phyloP scores from a whole-genome alignment of 2,329 filamentous ascomycete species.

The Diaporthe sp. region DNA sequence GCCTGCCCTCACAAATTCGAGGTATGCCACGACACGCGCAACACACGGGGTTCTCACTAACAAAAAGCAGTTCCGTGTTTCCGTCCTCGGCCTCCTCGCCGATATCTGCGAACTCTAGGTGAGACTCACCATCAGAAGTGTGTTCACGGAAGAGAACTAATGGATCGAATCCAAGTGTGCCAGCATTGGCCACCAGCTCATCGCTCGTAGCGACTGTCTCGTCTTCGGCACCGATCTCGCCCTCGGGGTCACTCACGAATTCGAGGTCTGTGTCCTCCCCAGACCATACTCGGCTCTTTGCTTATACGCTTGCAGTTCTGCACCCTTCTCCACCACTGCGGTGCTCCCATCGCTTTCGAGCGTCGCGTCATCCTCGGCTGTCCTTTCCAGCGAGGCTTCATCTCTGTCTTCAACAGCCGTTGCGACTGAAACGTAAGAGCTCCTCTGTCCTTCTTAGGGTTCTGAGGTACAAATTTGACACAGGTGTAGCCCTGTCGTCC shows the following conservation, averaged over 20 bases:
- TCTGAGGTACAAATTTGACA: slow-evolving; percentile 41
- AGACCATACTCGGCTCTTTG: neutral
- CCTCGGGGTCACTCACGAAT: slow-evolving; percentile 5
- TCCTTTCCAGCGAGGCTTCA: neutral
- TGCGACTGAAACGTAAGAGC: slow-evolving; percentile 33
- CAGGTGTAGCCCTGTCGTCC: slow-evolving; percentile 36
- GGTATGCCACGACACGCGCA: neutral
- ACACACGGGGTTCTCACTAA: neutral
- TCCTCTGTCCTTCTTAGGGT: neutral
- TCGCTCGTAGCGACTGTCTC: neutral
- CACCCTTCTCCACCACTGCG: neutral
- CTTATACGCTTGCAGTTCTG: slow-evolving; percentile 24
- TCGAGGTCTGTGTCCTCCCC: slow-evolving; percentile 31
- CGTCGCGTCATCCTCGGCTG: neutral
- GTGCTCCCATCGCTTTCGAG: neutral
- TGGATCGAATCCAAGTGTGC: neutral
- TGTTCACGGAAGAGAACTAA: neutral
- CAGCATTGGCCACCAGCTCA: slow-evolving; percentile 1
- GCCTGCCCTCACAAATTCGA: slow-evolving; percentile 26
- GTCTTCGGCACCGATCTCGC: neutral
- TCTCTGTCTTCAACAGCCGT: neutral
- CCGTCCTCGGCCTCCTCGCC: slow-evolving; percentile 10
- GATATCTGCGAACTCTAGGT: slow-evolving; percentile 30
- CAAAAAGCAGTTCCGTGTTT: slow-evolving; percentile 19
- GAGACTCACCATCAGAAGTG: neutral